Percentiles rank a stretch among this genome's conserved stretches.
phyloP scores from a whole-genome alignment of 2,329 filamentous ascomycete species.

The Bisporella sp. region DNA sequence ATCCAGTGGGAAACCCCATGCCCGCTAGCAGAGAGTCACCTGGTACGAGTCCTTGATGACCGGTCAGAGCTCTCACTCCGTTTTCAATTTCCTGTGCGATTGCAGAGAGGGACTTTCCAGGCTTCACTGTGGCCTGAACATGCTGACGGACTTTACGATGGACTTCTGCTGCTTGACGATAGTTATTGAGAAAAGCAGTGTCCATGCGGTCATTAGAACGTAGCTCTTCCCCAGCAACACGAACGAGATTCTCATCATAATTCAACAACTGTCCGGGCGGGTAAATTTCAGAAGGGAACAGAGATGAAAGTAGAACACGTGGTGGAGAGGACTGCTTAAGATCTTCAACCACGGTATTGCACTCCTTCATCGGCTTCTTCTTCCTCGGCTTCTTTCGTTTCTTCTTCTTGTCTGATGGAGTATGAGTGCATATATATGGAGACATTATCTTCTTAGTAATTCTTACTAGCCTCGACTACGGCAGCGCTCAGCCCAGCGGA shows the following conservation, averaged over 20 bases:
- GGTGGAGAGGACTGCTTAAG: constrained; percentile 60
- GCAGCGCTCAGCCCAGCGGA: no score
- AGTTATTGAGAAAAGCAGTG: constrained; percentile 42
- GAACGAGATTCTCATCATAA: constrained; percentile 73
- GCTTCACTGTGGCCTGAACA: constrained; percentile 41
- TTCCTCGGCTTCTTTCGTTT: background rate
- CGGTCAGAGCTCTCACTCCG: constrained; percentile 42
- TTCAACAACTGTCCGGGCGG: constrained; percentile 71
- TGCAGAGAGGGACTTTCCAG: constrained; percentile 39
- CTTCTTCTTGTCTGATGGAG: background rate
- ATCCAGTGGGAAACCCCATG: constrained; percentile 48
- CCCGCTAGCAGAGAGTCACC: constrained; percentile 44
- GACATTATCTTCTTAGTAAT: no score
- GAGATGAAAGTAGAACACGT: constrained; percentile 61
- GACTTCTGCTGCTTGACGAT: constrained; percentile 48
- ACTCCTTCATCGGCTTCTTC: background rate
- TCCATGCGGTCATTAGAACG: constrained; percentile 71
- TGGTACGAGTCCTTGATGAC: constrained; percentile 42
- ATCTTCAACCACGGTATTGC: no score
- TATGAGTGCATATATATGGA: no score
- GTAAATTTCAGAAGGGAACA: constrained; percentile 65
- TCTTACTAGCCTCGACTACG: no score
- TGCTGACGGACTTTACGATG: constrained; percentile 48
- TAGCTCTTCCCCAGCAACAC: constrained; percentile 76
- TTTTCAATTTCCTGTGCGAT: constrained; percentile 49